phyloP scores from a whole-genome alignment of 306 rosid genomes.

The Alnus glutinosa region DNA sequence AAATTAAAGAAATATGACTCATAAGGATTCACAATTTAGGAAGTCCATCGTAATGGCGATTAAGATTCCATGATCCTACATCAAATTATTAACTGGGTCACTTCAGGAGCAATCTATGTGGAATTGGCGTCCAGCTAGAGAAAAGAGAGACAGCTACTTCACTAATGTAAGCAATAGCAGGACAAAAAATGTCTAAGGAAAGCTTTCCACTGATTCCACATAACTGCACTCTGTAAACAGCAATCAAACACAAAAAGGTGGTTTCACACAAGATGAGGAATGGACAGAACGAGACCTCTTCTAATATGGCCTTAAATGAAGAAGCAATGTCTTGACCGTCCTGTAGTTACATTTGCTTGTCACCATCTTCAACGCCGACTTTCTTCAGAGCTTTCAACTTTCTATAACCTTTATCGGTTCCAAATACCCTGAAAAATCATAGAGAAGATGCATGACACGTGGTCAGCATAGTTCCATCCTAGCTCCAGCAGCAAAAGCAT shows the following conservation, averaged over 20 bases:
- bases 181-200: conserved; percentile 29
- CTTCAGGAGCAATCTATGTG: conserved; percentile 1
- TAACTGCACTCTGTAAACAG: conserved; percentile 23
- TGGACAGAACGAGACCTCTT: conserved; percentile 27
- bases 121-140: background rate
- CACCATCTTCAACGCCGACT: conserved; percentile 41
- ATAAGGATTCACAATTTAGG: background rate
- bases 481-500: background rate
- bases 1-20: background rate
- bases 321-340: conserved; percentile 31
- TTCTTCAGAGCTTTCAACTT: conserved; percentile 47
- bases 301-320: conserved; percentile 17
- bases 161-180: conserved; percentile 30
- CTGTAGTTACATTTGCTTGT: conserved; percentile 41
- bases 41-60: background rate
- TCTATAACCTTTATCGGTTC: conserved; percentile 55
- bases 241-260: conserved; percentile 38
- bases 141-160: conserved; percentile 19
- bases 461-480: background rate
- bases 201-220: conserved; percentile 30
- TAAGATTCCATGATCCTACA: conserved; percentile 6
- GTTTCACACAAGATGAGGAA: conserved; percentile 24
- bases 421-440: conserved; percentile 47
- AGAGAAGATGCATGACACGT: background rate
- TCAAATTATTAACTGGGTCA: background rate